Evolutionary conservation across 129 eudicot species (phyloP).

Genomic region (Chrysanthemum makinoi): DNA sequence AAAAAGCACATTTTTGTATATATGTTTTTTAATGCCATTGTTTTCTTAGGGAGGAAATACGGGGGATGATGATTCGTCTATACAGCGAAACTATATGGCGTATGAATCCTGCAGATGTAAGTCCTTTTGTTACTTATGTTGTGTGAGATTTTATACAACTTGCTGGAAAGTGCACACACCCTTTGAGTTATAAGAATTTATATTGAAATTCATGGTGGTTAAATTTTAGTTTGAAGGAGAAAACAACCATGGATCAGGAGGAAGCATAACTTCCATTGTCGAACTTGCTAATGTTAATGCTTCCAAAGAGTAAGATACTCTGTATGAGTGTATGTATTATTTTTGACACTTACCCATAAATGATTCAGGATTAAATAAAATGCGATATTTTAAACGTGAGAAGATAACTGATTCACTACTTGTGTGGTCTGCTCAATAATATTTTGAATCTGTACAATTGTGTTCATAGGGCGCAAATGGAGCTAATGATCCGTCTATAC

Average conservation of each 20-base stretch:
- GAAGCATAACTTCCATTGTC: slow-evolving; percentile 6
- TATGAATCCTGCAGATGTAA: not conserved
- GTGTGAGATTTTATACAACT: too few relatives aligned
- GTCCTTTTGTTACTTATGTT: not conserved
- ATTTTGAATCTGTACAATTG: not conserved
- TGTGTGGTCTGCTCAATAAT: not conserved
- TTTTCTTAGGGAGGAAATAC: not conserved
- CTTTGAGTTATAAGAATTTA: slow-evolving; percentile 1
- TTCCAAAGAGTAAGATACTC: slow-evolving; percentile 20
- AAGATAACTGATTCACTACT: not conserved
- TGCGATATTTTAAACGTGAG: not conserved
- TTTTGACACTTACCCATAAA: not conserved
- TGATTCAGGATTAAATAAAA: not conserved
- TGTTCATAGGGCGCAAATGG: slow-evolving; percentile 13
- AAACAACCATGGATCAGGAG: slow-evolving; percentile 7
- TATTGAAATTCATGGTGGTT: slow-evolving; percentile 2
- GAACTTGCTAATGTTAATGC: slow-evolving; percentile 8
- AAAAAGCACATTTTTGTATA: too few relatives aligned
- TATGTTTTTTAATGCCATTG: not conserved
- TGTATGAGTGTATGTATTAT: too few relatives aligned
- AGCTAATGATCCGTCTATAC: slow-evolving; percentile 18
- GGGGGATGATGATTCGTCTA: not conserved
- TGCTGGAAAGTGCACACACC: not conserved
- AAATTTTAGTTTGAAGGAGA: slow-evolving; percentile 13
- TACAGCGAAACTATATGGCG: not conserved